Base-by-base conservation (phyloP, 805 yeast species). In the Candida multigemmis region DNA sequence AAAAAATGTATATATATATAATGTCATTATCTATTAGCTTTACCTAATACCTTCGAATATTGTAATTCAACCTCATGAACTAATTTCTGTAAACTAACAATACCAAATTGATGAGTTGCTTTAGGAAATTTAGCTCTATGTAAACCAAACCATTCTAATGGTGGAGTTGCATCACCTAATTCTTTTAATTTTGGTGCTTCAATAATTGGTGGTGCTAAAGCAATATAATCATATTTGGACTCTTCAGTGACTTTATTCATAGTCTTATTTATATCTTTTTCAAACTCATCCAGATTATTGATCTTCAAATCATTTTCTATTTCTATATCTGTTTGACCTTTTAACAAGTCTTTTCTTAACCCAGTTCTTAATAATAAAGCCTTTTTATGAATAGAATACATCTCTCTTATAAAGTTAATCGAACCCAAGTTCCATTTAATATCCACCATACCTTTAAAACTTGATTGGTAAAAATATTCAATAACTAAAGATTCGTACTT, bases 141-240 rank as follows among this genome's bases (percentile, higher is more conserved):
- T 16, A 91, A 64, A 2, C 98, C 98, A 58, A 91, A 82, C 98
- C 98, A 91, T 48, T 91, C 98, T 32, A 91, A 56, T 2, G 98
- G 98, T 1, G 98, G 98, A 0, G 98, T 91, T 1, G 96, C 97
- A 53, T 80, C 87, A 14, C 98, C 97, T 42, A 91, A 64, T 44
- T 91, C 97, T 43, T 75, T 76, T 43, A 91, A 60, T 39, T 79
- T 89, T 2, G 97, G 97, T 12, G 91, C 82, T 35, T 82, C 93
- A 19, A 91, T 85, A 5, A 71, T 61, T 0, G 96, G 95, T 7
- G 80, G 81, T 19, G 68, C 74, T 7, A 82, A 44, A 0, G 97
- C 72, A 17, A 63, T 41, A 40, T 85, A 85, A 0, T 48, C 48
- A 41, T 67, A 83, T 35, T 54, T 57, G 4, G 65, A 55, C 9